Conservation (phyloP, 352 stramenopile species). For the Thraustotheca clavata region DNA sequence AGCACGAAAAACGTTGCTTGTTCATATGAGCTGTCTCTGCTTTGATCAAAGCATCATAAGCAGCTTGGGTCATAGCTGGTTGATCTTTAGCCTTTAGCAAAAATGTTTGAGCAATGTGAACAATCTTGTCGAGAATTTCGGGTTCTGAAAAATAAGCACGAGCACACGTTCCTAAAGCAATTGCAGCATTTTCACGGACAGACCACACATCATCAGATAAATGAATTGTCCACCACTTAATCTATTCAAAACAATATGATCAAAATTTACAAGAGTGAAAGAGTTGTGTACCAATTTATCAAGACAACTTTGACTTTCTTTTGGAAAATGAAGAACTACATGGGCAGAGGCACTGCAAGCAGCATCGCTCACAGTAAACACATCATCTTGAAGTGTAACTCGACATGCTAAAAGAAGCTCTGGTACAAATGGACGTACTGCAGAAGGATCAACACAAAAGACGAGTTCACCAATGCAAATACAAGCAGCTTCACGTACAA, state of each 20-base stretch:
- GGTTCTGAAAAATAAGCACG: slow-evolving; percentile 81
- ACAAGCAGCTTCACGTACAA: slow-evolving; percentile 92
- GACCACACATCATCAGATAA: slow-evolving; percentile 96
- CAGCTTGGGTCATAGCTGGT: slow-evolving; percentile 86
- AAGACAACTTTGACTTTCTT: slow-evolving; percentile 84
- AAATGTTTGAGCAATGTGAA: slow-evolving; percentile 50
- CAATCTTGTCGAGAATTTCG: slow-evolving; percentile 57
- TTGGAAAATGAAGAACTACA: slow-evolving; percentile 70
- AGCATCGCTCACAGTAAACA: slow-evolving; percentile 93
- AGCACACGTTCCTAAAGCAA: slow-evolving; percentile 91
- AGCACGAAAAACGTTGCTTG: slow-evolving; percentile 93
- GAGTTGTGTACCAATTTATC: slow-evolving; percentile 69
- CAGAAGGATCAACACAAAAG: slow-evolving; percentile 71
- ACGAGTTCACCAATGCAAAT: slow-evolving; percentile 93
- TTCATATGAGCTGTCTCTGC: slow-evolving; percentile 87
- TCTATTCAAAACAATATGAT: slow-evolving; percentile 18
- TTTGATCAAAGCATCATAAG: slow-evolving; percentile 88
- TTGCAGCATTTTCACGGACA: slow-evolving; percentile 92
- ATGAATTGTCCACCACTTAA: slow-evolving; percentile 87
- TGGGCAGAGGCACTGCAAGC: slow-evolving; percentile 86
- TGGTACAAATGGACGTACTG: slow-evolving; percentile 59
- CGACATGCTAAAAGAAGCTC: slow-evolving; percentile 81
- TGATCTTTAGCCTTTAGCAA: slow-evolving; percentile 86
- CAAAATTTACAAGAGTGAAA: slow-evolving; percentile 24
- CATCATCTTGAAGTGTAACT: slow-evolving; percentile 95